phyloP scores from a whole-genome alignment of 1,284 basidiomycete genomes.

The Pulveroboletus sp. region DNA sequence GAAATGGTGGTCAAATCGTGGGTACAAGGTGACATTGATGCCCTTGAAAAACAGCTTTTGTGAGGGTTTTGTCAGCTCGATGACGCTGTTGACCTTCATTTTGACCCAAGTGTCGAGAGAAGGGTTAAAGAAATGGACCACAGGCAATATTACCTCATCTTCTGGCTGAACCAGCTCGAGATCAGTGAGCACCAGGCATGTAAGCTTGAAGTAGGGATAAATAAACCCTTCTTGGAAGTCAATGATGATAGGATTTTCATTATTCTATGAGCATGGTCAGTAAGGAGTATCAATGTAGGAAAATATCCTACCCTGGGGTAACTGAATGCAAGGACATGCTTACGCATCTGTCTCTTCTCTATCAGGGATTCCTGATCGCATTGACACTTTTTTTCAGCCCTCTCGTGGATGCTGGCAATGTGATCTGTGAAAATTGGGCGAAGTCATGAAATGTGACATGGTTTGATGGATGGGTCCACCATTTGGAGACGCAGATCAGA shows the following conservation, averaged over 20 bases:
- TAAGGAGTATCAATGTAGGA: too few species aligned
- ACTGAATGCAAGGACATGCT: background rate
- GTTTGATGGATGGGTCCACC: too few species aligned
- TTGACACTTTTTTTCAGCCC: too few species aligned
- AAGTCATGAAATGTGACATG: too few species aligned
- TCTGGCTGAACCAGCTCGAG: background rate
- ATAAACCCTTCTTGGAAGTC: constrained; percentile 2
- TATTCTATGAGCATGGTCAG: background rate
- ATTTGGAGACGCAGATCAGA: too few species aligned
- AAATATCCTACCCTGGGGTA: background rate
- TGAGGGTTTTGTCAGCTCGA: background rate
- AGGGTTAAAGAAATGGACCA: background rate
- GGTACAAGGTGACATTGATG: background rate
- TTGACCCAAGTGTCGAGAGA: too few species aligned
- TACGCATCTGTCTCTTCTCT: background rate
- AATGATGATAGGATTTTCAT: background rate
- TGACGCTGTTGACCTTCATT: background rate
- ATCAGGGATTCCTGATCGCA: too few species aligned
- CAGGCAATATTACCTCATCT: background rate
- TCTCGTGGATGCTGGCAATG: too few species aligned
- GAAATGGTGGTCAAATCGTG: background rate
- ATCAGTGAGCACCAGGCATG: background rate
- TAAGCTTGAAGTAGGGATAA: constrained; percentile 7
- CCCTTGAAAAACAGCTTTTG: background rate
- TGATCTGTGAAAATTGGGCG: too few species aligned